These are phyloP conservation scores for Colletotrichum tropicale DNA, from an alignment of 2,329 filamentous ascomycete genomes.

Conservation along the genomic window DNA sequence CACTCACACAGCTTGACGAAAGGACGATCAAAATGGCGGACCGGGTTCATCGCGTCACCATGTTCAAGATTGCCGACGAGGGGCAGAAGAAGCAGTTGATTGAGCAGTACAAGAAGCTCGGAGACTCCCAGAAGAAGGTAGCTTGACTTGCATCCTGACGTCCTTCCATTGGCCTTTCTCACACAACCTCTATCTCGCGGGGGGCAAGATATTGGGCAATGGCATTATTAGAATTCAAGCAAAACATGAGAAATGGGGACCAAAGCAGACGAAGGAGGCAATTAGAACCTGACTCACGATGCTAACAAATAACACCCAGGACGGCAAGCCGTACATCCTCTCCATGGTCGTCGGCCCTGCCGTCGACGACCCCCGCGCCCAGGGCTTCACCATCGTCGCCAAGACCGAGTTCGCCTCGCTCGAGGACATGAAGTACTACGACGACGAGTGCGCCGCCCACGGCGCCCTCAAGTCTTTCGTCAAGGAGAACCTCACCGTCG, in stretches of 20 bases:
- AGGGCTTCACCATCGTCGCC: conserved; percentile 69
- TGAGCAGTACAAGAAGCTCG: conserved; percentile 47
- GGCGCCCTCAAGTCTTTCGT: conserved; percentile 41
- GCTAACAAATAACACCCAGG: conserved; percentile 45
- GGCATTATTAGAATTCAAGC: not conserved
- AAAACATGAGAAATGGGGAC: not conserved
- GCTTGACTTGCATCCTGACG: not conserved
- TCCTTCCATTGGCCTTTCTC: not conserved
- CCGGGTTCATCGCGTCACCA: conserved; percentile 52
- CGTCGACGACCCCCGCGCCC: conserved; percentile 61
- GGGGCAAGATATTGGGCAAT: not conserved
- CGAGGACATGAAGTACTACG: conserved; percentile 75
- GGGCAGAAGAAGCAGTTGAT: conserved; percentile 49
- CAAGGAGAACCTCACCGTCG: conserved; percentile 31
- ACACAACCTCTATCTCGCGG: not conserved
- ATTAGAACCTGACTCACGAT: not conserved
- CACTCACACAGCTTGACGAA: not conserved
- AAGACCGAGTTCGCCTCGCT: conserved; percentile 67
- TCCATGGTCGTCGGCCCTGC: conserved; percentile 57
- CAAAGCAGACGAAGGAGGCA: not conserved
- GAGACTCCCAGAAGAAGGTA: conserved; percentile 47
- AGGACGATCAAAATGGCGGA: conserved; percentile 39
- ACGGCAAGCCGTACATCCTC: conserved; percentile 74
- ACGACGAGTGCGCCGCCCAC: conserved; percentile 55
- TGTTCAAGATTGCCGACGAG: conserved; percentile 56